A percentile compares a stretch with the other conserved stretches of the same genome.
Conservation (phyloP, 176 grass and related monocot genomes). For the Urochloa ruziziensis region DNA sequence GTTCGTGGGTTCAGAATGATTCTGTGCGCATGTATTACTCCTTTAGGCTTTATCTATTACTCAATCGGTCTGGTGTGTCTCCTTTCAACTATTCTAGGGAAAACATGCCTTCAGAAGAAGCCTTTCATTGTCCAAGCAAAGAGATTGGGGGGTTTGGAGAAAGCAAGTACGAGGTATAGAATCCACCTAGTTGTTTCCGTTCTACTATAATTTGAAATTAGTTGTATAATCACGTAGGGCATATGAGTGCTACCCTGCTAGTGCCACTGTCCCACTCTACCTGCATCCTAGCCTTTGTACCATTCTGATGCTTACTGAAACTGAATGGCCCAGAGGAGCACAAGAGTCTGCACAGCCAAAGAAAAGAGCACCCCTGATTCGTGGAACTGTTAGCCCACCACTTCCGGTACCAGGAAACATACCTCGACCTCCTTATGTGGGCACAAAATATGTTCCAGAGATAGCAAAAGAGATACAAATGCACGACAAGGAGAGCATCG, state of each 20-base stretch:
- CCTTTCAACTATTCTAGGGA: constrained; percentile 40
- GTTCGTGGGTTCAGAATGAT: not conserved
- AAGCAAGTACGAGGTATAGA: constrained; percentile 45
- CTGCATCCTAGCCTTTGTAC: not conserved
- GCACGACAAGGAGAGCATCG: constrained; percentile 69
- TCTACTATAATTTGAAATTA: not conserved
- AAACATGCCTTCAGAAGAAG: constrained; percentile 30
- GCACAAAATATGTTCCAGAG: constrained; percentile 51
- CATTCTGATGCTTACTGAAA: constrained; percentile 15
- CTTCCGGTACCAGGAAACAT: constrained; percentile 77
- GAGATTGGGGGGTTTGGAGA: constrained; percentile 52
- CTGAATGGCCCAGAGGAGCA: constrained; percentile 33
- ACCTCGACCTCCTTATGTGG: constrained; percentile 67
- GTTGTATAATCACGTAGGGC: not conserved
- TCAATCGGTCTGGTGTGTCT: constrained; percentile 3
- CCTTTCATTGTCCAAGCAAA: constrained; percentile 53
- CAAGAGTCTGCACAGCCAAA: constrained; percentile 44
- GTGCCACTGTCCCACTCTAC: not conserved
- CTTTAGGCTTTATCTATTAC: not conserved
- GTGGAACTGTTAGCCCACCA: constrained; percentile 64
- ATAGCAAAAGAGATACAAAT: constrained; percentile 73
- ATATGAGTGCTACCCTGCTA: not conserved
- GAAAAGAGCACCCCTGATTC: constrained; percentile 57
- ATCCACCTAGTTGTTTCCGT: not conserved
- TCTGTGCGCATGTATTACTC: not conserved